Evolutionary conservation across 805 yeast species (phyloP).

Genomic region (Priceomyces carsonii): DNA sequence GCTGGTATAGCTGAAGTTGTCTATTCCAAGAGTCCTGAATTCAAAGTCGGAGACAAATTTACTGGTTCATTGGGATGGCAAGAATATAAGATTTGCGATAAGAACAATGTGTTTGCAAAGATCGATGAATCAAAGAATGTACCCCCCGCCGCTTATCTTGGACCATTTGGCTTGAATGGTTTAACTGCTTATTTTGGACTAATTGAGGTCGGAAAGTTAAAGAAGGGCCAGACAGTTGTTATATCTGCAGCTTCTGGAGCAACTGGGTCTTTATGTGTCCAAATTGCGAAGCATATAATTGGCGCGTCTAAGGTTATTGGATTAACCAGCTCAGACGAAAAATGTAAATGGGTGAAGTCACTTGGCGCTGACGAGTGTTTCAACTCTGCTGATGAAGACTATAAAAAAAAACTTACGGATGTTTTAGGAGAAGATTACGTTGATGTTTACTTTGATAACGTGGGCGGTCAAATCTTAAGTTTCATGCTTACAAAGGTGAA

Average conservation of each 20-base stretch:
- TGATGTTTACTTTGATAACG: conserved; percentile 60
- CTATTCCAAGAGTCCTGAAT: conserved; percentile 44
- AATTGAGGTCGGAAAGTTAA: conserved; percentile 47
- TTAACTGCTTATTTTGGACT: conserved; percentile 63
- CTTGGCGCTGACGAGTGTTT: conserved; percentile 55
- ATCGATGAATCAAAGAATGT: conserved; percentile 24
- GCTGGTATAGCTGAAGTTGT: conserved; percentile 52
- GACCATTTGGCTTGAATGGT: conserved; percentile 57
- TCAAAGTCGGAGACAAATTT: conserved; percentile 45
- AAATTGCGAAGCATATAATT: conserved; percentile 53
- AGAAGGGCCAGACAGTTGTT: conserved; percentile 47
- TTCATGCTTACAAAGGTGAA: conserved; percentile 40
- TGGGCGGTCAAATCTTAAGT: conserved; percentile 61
- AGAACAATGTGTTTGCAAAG: conserved; percentile 24
- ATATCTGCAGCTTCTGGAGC: conserved; percentile 74
- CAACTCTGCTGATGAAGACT: conserved; percentile 42
- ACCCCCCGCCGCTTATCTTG: conserved; percentile 47
- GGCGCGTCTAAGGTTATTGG: conserved; percentile 60
- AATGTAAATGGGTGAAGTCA: conserved; percentile 53
- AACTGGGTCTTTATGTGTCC: conserved; percentile 63
- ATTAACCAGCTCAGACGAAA: conserved; percentile 60
- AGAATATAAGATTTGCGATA: conserved; percentile 41
- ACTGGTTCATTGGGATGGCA: conserved; percentile 47
- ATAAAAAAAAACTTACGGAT: conserved; percentile 22
- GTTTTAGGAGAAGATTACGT: conserved; percentile 47